These are phyloP conservation scores for Cutaneotrichosporon dermatis DNA, from an alignment of 1,284 basidiomycete species.

Conservation along the genomic window DNA sequence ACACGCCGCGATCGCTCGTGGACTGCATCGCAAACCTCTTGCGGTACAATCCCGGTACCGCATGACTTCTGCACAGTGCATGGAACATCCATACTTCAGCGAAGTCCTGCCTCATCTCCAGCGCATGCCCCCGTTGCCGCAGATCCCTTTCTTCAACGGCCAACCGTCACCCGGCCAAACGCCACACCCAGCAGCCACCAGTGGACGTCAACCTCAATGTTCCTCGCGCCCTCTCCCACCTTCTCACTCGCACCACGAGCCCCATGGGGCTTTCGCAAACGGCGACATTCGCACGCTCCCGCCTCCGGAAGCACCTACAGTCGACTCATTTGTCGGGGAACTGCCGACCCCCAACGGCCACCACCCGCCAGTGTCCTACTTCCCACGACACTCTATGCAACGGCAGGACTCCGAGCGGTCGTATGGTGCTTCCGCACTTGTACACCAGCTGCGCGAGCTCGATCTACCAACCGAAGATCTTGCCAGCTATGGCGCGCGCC, in stretches of 20 bases:
- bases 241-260: slow-evolving; percentile 57
- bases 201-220: slow-evolving; percentile 51
- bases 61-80: slow-evolving; percentile 77
- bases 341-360: slow-evolving; percentile 25
- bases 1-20: slow-evolving; percentile 72
- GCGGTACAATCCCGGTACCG: slow-evolving; percentile 81
- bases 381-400: background rate
- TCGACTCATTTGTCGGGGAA: background rate
- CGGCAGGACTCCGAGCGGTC: slow-evolving; percentile 5
- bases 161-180: slow-evolving; percentile 29
- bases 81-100: slow-evolving; percentile 81
- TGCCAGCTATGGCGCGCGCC: slow-evolving; percentile 44
- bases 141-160: slow-evolving; percentile 49
- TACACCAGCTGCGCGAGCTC: slow-evolving; percentile 47
- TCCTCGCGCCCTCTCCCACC: slow-evolving; percentile 58
- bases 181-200: slow-evolving; percentile 2
- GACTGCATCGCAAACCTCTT: slow-evolving; percentile 90
- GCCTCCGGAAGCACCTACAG: slow-evolving; percentile 25
- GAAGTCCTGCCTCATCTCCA: slow-evolving; percentile 56
- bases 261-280: slow-evolving; percentile 37
- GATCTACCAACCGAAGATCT: slow-evolving; percentile 50
- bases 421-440: slow-evolving; percentile 40
- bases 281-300: slow-evolving; percentile 44
- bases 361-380: background rate
- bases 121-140: slow-evolving; percentile 57